Evolutionary conservation across 2,329 filamentous ascomycete genomes (phyloP), one percentile per base, ranked within the genome.

Genomic region (Botrytis elliptica): DNA sequence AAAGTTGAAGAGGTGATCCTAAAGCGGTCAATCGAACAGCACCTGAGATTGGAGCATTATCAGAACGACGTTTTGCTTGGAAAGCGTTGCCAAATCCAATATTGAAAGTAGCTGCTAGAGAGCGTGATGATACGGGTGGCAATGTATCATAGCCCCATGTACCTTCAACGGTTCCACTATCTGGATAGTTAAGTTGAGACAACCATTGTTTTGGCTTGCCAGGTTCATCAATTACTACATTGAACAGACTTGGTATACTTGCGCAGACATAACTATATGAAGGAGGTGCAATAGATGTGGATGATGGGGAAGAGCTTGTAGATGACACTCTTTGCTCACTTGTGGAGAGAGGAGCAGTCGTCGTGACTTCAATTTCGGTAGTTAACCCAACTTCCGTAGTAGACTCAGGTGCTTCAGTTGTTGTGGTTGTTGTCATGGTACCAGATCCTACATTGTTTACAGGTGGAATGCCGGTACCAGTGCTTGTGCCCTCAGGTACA

Each of bases 1-100:
- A 76, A 18, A 76, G 36, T 49, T 76, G 75, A n/a, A 76, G 69
- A 55, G 74, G 44, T 6, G 75, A 74, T n/a, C 74, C 74, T 44
- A 76, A 33, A 49, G 75, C 52, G 10, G 42, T 44, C 33, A 46
- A 25, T 38, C 66, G 59, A 14, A 76, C 74, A 59, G 75, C 74
- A 33, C 29, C 75, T 62, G 55, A 66, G 16, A 66, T 70, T 29
- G 60, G 63, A 8, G 69, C 66, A 46, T 67, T 65, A 49, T 70
- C n/a, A 52, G 71, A 70, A 14, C 66, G 25, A 38, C 66, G 36
- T 10, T 22, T 68, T 25, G 64, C 59, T 20, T 70, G 70, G 38
- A 73, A 64, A 25, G 59, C 33, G 20, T 44, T 65, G 14, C 49
- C 46, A 44, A 22, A 25, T 5, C 52, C 68, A 55, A 71, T 42